Evolutionary conservation across 75 land plant species (phyloP).

Genomic region (Sequoiadendron giganteum): DNA sequence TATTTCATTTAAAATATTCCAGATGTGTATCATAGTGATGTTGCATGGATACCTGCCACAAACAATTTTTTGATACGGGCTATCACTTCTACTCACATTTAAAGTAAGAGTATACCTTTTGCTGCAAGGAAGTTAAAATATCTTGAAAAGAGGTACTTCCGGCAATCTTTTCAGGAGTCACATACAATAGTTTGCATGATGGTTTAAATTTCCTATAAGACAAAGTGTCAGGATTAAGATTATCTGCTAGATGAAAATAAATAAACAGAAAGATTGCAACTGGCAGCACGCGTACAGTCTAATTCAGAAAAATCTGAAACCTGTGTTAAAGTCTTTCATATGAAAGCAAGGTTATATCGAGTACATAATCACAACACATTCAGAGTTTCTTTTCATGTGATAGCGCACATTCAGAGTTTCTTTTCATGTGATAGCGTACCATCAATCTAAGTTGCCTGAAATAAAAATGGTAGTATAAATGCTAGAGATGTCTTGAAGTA

Average conservation of each 20-base stretch:
- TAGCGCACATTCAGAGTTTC: not conserved
- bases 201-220: slow-evolving; percentile 60
- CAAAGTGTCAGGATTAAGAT: not conserved
- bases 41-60: not conserved
- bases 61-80: not conserved
- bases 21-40: not conserved
- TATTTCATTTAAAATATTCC: not conserved
- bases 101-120: slow-evolving; percentile 39
- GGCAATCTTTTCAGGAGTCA: slow-evolving; percentile 81
- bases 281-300: not conserved
- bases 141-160: slow-evolving; percentile 60
- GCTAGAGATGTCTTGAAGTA: not conserved
- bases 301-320: not conserved
- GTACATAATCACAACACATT: not conserved
- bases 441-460: not conserved
- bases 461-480: not conserved
- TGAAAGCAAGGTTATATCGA: not conserved
- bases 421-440: not conserved
- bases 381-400: not conserved
- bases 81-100: not conserved
- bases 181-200: slow-evolving; percentile 86
- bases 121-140: slow-evolving; percentile 39
- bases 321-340: not conserved
- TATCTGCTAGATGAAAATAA: not conserved
- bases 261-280: not conserved